Evolutionary conservation across 345 rosid genomes (phyloP).

Genomic region (Psidium guajava): DNA sequence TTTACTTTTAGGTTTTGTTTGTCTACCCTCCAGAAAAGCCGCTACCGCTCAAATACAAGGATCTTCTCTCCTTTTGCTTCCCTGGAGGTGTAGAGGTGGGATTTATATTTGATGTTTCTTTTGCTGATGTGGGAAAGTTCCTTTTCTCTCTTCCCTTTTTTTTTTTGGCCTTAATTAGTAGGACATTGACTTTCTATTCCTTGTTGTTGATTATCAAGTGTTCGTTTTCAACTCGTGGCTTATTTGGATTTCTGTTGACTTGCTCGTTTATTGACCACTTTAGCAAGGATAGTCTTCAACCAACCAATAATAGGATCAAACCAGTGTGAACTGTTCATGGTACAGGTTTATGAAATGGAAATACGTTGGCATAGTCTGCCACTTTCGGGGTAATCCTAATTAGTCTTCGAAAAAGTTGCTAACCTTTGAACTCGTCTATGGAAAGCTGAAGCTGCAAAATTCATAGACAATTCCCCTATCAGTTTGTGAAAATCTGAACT

Average conservation of each 20-base stretch:
- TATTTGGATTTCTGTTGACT: background rate
- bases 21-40: slow-evolving; percentile 85
- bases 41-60: slow-evolving; percentile 72
- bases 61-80: slow-evolving; percentile 88
- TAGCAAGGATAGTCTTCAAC: background rate
- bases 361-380: background rate
- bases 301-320: background rate
- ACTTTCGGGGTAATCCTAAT: background rate
- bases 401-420: background rate
- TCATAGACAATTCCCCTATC: background rate
- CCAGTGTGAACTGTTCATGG: background rate
- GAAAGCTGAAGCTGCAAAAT: background rate
- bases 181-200: background rate
- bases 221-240: background rate
- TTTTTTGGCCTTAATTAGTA: background rate
- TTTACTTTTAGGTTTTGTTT: slow-evolving; percentile 55
- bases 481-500: background rate
- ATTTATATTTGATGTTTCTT: background rate
- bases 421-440: background rate
- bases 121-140: background rate
- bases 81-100: slow-evolving; percentile 92
- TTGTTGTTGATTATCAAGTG: background rate
- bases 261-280: background rate
- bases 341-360: background rate
- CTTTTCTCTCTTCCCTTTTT: background rate